Evolutionary conservation across 192 early-diverging fungal species (phyloP).

Genomic region (Haplosporangium gracile): DNA sequence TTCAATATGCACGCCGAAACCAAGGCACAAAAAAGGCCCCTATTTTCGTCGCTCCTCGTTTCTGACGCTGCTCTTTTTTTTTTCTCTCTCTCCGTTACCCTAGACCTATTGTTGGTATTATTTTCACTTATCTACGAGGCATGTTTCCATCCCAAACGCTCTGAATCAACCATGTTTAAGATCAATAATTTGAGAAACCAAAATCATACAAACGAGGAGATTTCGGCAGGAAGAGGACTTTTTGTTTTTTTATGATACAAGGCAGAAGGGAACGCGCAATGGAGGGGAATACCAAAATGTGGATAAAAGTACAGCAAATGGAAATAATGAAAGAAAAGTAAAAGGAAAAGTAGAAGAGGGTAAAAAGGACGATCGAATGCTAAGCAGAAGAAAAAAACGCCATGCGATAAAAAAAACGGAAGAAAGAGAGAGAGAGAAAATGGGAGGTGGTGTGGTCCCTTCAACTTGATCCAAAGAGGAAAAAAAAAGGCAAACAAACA

Average conservation of each 20-base stretch:
- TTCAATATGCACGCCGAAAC: background rate
- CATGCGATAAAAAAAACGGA: background rate
- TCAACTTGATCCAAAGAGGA: background rate
- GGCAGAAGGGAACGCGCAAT: background rate
- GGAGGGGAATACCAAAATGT: background rate
- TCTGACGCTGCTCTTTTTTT: background rate
- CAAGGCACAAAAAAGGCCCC: background rate
- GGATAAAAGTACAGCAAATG: background rate
- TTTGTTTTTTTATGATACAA: constrained; percentile 4
- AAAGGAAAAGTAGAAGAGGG: background rate
- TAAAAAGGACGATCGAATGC: too few relatives aligned
- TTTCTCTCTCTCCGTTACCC: background rate
- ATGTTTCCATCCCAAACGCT: background rate
- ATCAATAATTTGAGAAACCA: background rate
- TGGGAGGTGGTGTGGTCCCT: background rate
- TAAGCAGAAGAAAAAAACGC: too few relatives aligned
- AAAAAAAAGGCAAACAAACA: background rate
- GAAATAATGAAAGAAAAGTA: background rate
- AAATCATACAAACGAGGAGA: background rate
- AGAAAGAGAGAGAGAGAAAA: background rate
- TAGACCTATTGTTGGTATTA: background rate
- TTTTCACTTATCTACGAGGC: background rate
- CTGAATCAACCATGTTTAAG: background rate
- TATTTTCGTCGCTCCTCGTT: background rate
- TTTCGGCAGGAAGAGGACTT: background rate